Base-by-base conservation (phyloP, 1,284 basidiomycete genomes). In the Ceratobasidium sp. region DNA sequence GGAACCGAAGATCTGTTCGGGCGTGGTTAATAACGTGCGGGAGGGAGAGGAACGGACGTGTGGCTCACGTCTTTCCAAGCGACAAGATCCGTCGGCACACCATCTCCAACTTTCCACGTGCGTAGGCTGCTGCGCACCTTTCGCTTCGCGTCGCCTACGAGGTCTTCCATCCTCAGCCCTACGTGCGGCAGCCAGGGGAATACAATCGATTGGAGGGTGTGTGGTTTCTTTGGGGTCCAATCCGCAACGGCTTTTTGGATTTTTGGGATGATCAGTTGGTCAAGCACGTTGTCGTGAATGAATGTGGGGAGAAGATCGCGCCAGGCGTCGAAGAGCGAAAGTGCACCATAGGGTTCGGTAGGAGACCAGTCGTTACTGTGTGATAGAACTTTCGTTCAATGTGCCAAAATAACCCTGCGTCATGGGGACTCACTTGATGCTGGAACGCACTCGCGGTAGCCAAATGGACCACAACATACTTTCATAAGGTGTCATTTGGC, bases 181-280 rank as follows among this genome's bases (percentile, higher is more conserved):
- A 98, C 85, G 76, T 94, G 86, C 0, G 95, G 93, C 57, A 99
- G 81, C 97, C 97, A 99, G 2, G 97, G 97, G 80, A 99, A 97
- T 0, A 99, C 88, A 43, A 99, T 86, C 0, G 87, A 84, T 69
- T 93, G 92, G 61, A 99, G 81, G 0, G 92, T 83, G 5, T 77
- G 75, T 64, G 85, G 85, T 34, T 82, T 82, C 76, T 87, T 87
- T 3, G 88, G 83, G 77, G 84, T 90, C 95, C 97, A 98, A 39
- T 92, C 88, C 3, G 88, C 85, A n/a, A 99, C 87, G 1, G 94
- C 89, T 67, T 89, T 88, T 50, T 89, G 86, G 1, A 99, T 86
- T 80, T 98, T 98, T 0, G 97, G 97, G 18, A 99, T 82, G 50
- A 99, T 86, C 32, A 99, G 89, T 80, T 99, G 97, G 78, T 98